Evolutionary conservation across 352 stramenopile genomes (phyloP).

Genomic region (Phytophthora europaea): DNA sequence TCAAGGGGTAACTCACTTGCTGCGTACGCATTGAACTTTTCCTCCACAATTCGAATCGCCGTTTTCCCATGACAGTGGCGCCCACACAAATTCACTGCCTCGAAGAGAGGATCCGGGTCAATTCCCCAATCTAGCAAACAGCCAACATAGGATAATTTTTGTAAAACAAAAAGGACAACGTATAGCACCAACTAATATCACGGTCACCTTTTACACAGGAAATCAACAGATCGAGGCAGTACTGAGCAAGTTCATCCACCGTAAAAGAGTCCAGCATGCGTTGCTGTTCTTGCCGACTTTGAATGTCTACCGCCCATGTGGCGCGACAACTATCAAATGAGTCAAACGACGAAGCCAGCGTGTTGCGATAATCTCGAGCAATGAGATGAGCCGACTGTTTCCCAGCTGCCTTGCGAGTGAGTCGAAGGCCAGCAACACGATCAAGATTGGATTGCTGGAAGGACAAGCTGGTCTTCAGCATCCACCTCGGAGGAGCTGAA

Average conservation of each 20-base stretch:
- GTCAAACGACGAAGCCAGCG: slow-evolving; percentile 43
- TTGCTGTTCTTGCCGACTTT: slow-evolving; percentile 32
- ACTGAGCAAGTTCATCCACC: slow-evolving; percentile 55
- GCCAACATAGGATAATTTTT: background rate
- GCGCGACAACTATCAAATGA: slow-evolving; percentile 61
- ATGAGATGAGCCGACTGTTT: slow-evolving; percentile 59
- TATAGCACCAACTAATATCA: background rate
- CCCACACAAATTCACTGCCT: slow-evolving; percentile 73
- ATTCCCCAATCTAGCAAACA: slow-evolving; percentile 66
- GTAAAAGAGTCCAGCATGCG: slow-evolving; percentile 40
- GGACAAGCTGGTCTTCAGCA: slow-evolving; percentile 62
- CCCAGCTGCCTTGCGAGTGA: slow-evolving; percentile 45
- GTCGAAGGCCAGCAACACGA: slow-evolving; percentile 48
- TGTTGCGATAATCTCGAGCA: slow-evolving; percentile 53
- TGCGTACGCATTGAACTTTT: slow-evolving; percentile 66
- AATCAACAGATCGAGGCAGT: slow-evolving; percentile 65
- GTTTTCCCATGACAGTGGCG: slow-evolving; percentile 56
- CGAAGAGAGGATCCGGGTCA: slow-evolving; percentile 71
- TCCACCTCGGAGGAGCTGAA: slow-evolving; percentile 59
- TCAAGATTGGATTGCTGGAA: slow-evolving; percentile 71
- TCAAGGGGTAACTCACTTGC: slow-evolving; percentile 23
- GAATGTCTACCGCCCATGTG: slow-evolving; percentile 56
- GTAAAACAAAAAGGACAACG: background rate
- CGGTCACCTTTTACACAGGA: slow-evolving; percentile 61
- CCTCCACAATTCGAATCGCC: slow-evolving; percentile 50